phyloP scores from a whole-genome alignment of 2,329 filamentous ascomycete genomes.

The Pseudocercospora vitis region DNA sequence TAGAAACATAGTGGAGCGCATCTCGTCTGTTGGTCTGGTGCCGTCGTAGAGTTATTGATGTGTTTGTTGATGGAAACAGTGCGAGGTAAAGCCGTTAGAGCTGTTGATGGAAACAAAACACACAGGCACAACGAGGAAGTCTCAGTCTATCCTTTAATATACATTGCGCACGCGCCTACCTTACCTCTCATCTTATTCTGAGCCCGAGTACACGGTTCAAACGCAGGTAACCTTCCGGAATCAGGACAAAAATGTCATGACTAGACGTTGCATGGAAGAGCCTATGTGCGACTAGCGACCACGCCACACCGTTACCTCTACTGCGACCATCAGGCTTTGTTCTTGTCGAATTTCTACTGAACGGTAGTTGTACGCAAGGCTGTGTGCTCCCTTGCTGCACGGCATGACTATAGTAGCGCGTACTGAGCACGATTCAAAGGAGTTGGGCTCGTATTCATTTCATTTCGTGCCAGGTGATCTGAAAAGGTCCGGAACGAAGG shows the following conservation, averaged over 20 bases:
- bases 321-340: slow-evolving; percentile 6
- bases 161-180: slow-evolving; percentile 4
- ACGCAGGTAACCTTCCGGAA: slow-evolving; percentile 8
- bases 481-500: not conserved
- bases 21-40: too few relatives aligned
- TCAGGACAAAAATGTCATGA: not conserved
- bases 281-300: slow-evolving; percentile 2
- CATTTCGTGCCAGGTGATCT: not conserved
- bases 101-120: not conserved
- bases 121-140: not conserved
- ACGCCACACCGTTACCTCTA: slow-evolving; percentile 6
- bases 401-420: not conserved
- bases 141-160: not conserved
- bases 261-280: slow-evolving; percentile 3
- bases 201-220: slow-evolving; percentile 3
- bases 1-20: slow-evolving; percentile 5
- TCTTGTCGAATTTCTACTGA: slow-evolving; percentile 3
- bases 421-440: not conserved
- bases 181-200: slow-evolving; percentile 5
- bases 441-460: not conserved
- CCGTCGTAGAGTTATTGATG: too few relatives aligned
- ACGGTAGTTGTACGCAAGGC: slow-evolving; percentile 7
- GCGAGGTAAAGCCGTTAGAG: not conserved
- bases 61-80: not conserved
- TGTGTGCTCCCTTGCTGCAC: slow-evolving; percentile 7